Conservation (phyloP, 192 early-diverging fungal genomes). For the Funneliformis geosporum region DNA sequence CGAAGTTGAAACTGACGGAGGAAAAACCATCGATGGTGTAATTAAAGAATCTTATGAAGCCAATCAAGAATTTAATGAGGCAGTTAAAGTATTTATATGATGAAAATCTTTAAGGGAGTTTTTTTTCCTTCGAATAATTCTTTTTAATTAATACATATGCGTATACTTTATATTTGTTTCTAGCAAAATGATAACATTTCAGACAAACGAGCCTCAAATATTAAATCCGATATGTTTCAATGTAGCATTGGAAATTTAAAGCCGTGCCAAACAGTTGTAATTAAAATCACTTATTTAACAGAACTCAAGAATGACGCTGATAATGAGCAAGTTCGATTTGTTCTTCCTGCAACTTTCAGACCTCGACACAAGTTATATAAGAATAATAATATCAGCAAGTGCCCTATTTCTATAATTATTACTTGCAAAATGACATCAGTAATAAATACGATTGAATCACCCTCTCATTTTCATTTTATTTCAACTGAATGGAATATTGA, state of each 20-base stretch:
- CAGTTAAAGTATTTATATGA: not conserved
- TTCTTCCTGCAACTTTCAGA: slow-evolving; percentile 45
- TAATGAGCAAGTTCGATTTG: slow-evolving; percentile 47
- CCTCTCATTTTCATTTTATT: slow-evolving; percentile 51
- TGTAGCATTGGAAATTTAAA: slow-evolving; percentile 52
- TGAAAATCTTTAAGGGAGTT: not conserved
- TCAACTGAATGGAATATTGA: slow-evolving; percentile 31
- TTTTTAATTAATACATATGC: not conserved
- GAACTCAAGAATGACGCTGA: slow-evolving; percentile 53
- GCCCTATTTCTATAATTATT: not conserved
- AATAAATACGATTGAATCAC: slow-evolving; percentile 47
- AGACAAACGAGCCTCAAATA: slow-evolving; percentile 3
- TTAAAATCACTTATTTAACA: slow-evolving; percentile 50
- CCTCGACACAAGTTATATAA: slow-evolving; percentile 43
- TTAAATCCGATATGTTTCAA: slow-evolving; percentile 46
- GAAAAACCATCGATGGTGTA: slow-evolving; percentile 13
- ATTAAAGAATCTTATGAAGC: slow-evolving; percentile 26
- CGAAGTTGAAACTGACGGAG: slow-evolving; percentile 26
- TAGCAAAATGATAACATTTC: not conserved
- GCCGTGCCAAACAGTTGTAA: slow-evolving; percentile 35
- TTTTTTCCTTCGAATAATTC: not conserved
- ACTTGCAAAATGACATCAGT: slow-evolving; percentile 33
- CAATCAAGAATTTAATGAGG: slow-evolving; percentile 7
- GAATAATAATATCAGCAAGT: not conserved
- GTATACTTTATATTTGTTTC: not conserved